A percentile compares a stretch with the other conserved stretches of the same genome.
These are phyloP conservation scores for Solanum microdontum DNA, from an alignment of 257 asterid genomes.

Conservation along the genomic window DNA sequence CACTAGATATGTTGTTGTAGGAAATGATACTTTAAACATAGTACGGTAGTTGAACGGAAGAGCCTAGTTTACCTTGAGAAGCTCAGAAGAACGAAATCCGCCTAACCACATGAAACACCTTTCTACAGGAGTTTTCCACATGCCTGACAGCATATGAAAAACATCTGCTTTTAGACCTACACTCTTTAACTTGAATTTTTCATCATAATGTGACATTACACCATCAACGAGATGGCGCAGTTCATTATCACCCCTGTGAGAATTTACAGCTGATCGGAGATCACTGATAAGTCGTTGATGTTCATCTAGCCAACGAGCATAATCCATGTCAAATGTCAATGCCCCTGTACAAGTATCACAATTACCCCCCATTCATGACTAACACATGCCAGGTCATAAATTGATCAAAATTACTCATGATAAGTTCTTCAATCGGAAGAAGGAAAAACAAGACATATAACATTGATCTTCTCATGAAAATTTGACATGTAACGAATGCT, in stretches of 20 bases:
- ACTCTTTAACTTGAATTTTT: slow-evolving; percentile 54
- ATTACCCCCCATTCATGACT: neutral
- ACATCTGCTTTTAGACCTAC: slow-evolving; percentile 61
- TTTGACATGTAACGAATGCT: neutral
- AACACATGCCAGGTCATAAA: neutral
- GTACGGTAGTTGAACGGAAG: neutral
- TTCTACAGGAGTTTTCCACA: slow-evolving; percentile 93
- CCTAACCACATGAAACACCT: slow-evolving; percentile 99
- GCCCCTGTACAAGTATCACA: slow-evolving; percentile 32
- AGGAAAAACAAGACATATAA: neutral
- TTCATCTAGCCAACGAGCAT: slow-evolving; percentile 78
- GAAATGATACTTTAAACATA: neutral
- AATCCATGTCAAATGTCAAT: slow-evolving; percentile 70
- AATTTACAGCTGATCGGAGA: slow-evolving; percentile 61
- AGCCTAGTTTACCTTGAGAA: slow-evolving; percentile 52
- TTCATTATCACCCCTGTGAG: slow-evolving; percentile 48
- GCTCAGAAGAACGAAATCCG: slow-evolving; percentile 82
- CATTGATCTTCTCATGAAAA: neutral
- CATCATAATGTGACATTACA: slow-evolving; percentile 78
- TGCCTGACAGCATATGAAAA: slow-evolving; percentile 86
- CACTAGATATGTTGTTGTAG: neutral
- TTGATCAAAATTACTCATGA: neutral
- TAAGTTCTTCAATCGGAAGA: neutral
- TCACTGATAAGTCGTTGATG: slow-evolving; percentile 52
- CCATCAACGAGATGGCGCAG: slow-evolving; percentile 59